Conservation (phyloP, 257 asterid genomes). For the Jasminum sambac region DNA sequence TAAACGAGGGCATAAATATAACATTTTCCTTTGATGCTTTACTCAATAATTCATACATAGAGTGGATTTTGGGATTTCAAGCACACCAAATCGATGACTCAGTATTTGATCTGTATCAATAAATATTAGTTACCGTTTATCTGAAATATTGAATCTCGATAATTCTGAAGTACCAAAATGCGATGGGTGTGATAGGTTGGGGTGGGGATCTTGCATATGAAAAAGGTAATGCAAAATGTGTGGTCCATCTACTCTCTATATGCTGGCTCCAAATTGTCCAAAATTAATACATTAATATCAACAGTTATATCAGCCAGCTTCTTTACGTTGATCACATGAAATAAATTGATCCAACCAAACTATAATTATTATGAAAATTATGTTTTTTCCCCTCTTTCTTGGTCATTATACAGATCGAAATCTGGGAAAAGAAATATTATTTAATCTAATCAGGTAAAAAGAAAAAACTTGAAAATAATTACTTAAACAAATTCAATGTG, state of each 20-base stretch:
- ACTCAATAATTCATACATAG: slow-evolving; percentile 23
- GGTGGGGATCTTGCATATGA: slow-evolving; percentile 21
- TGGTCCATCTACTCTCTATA: slow-evolving; percentile 34
- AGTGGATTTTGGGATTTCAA: slow-evolving; percentile 11
- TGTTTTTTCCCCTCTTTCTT: not conserved
- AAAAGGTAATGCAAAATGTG: slow-evolving; percentile 23
- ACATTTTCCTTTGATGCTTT: not conserved
- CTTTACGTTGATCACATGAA: not conserved
- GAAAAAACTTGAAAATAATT: no score
- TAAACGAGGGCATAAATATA: no score
- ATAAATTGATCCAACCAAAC: not conserved
- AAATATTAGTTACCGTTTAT: no score
- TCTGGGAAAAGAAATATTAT: not conserved
- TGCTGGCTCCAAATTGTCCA: not conserved
- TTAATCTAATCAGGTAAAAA: no score
- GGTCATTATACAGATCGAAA: not conserved
- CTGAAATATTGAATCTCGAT: no score
- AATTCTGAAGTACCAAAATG: no score
- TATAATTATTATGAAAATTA: not conserved
- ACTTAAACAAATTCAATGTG: no score
- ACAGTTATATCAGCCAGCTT: not conserved
- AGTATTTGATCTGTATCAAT: no score
- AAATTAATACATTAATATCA: not conserved
- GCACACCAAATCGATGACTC: not conserved
- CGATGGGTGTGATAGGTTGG: not conserved